Base-by-base conservation (phyloP, 495 filamentous ascomycete species). In the Bacidia rubella region DNA sequence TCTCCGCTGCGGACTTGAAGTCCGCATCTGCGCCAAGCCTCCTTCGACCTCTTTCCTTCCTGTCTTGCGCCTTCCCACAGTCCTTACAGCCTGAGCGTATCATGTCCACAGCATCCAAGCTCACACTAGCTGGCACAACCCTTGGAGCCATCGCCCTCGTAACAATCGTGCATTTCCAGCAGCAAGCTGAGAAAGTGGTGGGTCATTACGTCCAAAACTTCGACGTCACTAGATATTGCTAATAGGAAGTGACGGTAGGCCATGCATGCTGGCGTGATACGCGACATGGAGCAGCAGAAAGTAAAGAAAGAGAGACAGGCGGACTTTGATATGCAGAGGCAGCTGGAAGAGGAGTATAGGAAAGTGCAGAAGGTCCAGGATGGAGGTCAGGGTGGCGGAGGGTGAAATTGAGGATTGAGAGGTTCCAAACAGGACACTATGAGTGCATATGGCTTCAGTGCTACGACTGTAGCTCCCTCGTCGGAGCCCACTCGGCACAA, bases 191-290 rank as follows among this genome's bases (percentile, higher is more conserved):
- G 64, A 85, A 87, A 75, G 78, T 80, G 63, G 90, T 95, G 69
- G 51, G 77, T 66, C 27, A 51, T 44, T 12, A 2, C 42, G 10
- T 2, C 12, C n/a, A 15, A 26, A 19, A 26, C 23, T 52, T 46
- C 23, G 27, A 22, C n/a, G 26, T 21, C 32, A 42, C 38, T 29
- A 21, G 44, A 27, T 45, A 42, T 15, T 41, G 29, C 17, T 26
- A n/a, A 11, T 49, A 15, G 27, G 15, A 24, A 3, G 24, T 17
- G 15, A 24, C 27, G 23, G 38, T 63, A 95, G 90, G 85, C 87
- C 40, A 99, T 99, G 92, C 92, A 99, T 63, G 78, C 79, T 52
- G 93, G 93, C 15, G 92, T 99, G 7, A 72, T 96, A 59, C 85
- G 90, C 41, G 93, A 97, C 60, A 85, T 95, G 72, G 90, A 97